Evolutionary conservation across 768 basidiomycete species (phyloP).

Genomic region (Tulasnella sp.): DNA sequence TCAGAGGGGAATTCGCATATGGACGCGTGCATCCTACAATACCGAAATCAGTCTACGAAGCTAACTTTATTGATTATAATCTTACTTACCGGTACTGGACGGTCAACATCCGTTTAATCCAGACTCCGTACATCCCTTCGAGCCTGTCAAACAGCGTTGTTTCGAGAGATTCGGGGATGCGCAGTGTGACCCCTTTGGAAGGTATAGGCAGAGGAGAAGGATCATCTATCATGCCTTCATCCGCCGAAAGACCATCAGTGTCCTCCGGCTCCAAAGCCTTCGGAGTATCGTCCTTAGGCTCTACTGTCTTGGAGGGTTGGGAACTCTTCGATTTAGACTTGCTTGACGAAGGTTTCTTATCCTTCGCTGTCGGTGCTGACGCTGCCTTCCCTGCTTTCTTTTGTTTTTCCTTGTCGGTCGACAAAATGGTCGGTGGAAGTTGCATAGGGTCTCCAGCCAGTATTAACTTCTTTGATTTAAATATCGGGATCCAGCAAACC

Average conservation of each 20-base stretch:
- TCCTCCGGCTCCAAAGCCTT: constrained; percentile 20
- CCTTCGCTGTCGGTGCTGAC: not conserved
- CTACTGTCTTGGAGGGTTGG: not conserved
- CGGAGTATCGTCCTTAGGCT: not conserved
- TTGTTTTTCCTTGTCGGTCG: constrained; percentile 42
- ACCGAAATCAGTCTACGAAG: not conserved
- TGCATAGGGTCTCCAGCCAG: constrained; percentile 95
- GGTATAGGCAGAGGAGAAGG: not conserved
- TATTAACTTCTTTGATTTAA: constrained; percentile 83
- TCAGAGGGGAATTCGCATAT: constrained; percentile 83
- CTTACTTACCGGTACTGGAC: constrained; percentile 59
- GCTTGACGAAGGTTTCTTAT: constrained; percentile 3
- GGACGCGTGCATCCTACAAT: constrained; percentile 68
- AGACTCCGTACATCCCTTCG: constrained; percentile 75
- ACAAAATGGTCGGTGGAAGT: constrained; percentile 86
- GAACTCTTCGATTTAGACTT: constrained; percentile 23
- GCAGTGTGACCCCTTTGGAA: constrained; percentile 28
- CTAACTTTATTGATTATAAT: constrained; percentile 23
- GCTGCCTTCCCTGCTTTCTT: not conserved
- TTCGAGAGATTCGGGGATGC: constrained; percentile 67
- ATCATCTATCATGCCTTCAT: constrained; percentile 21
- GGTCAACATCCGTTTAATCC: constrained; percentile 78
- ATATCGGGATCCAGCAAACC: constrained; percentile 94
- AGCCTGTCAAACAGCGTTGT: constrained; percentile 88
- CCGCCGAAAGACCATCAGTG: not conserved